A percentile compares a stretch with the other conserved stretches of the same genome.
These are phyloP conservation scores for Syzygium grande DNA, from an alignment of 345 rosid species.

Conservation along the genomic window DNA sequence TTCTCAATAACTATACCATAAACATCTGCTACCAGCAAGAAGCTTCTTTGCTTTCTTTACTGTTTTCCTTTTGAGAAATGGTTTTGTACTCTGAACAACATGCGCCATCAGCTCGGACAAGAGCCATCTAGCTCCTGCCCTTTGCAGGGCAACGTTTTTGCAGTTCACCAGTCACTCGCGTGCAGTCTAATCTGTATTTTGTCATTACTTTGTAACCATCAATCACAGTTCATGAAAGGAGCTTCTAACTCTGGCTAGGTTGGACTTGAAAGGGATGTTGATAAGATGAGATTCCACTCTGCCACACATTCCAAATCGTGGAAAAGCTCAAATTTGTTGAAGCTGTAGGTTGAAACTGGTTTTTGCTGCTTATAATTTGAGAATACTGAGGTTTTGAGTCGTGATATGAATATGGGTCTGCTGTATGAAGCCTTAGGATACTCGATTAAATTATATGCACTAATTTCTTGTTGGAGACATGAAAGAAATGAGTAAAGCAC, in stretches of 20 bases:
- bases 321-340: not conserved
- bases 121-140: not conserved
- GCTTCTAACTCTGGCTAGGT: not conserved
- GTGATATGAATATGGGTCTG: not conserved
- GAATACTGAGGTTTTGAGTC: not conserved
- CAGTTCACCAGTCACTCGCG: not conserved
- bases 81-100: not conserved
- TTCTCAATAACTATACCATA: not conserved
- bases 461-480: not conserved
- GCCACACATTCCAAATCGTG: not conserved
- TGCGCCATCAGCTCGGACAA: not conserved
- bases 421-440: not conserved
- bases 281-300: not conserved
- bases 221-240: not conserved
- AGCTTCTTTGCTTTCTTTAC: not conserved
- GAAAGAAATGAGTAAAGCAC: not conserved
- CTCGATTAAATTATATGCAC: not conserved
- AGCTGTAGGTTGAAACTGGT: not conserved
- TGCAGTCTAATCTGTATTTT: not conserved
- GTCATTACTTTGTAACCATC: not conserved
- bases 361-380: not conserved
- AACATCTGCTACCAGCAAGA: not conserved
- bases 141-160: not conserved
- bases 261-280: not conserved
- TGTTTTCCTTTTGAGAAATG: not conserved